Conservation (phyloP, 495 filamentous ascomycete species). For the Daldinia concentrica region DNA sequence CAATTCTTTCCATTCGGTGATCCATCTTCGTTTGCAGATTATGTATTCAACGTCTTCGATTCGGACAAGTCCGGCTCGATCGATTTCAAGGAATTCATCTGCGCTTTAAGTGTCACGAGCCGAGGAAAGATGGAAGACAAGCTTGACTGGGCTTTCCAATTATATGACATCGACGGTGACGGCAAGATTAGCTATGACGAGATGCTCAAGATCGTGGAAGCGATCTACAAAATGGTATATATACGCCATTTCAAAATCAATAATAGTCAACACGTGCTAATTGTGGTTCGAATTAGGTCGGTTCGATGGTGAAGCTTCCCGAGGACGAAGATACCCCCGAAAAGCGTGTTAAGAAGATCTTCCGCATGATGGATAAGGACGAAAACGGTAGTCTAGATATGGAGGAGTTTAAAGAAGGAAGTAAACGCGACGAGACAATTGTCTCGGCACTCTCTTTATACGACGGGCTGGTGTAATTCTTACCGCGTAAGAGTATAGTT, state of each 20-base stretch:
- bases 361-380: slow-evolving; percentile 99
- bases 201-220: slow-evolving; percentile 98
- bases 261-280: slow-evolving; percentile 26
- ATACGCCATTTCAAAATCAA: not conserved
- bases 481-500: not conserved
- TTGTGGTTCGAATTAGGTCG: slow-evolving; percentile 69
- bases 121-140: slow-evolving; percentile 99
- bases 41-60: slow-evolving; percentile 99
- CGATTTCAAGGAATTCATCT: slow-evolving; percentile 99
- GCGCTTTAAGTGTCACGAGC: slow-evolving; percentile 94
- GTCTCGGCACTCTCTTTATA: slow-evolving; percentile 96
- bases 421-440: slow-evolving; percentile 98
- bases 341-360: slow-evolving; percentile 98
- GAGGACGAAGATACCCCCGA: slow-evolving; percentile 99
- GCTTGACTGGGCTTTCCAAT: slow-evolving; percentile 98
- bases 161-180: slow-evolving; percentile 99
- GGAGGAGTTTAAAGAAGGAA: slow-evolving; percentile 98
- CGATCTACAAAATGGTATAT: slow-evolving; percentile 98
- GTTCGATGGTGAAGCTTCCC: slow-evolving; percentile 98
- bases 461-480: slow-evolving; percentile 82
- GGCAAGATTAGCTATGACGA: slow-evolving; percentile 99
- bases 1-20: slow-evolving; percentile 99
- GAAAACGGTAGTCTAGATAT: slow-evolving; percentile 94
- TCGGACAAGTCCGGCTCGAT: slow-evolving; percentile 96
- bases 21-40: slow-evolving; percentile 95